Base-by-base conservation (phyloP, 208 protist genomes). In the Borovskyia barvae region DNA sequence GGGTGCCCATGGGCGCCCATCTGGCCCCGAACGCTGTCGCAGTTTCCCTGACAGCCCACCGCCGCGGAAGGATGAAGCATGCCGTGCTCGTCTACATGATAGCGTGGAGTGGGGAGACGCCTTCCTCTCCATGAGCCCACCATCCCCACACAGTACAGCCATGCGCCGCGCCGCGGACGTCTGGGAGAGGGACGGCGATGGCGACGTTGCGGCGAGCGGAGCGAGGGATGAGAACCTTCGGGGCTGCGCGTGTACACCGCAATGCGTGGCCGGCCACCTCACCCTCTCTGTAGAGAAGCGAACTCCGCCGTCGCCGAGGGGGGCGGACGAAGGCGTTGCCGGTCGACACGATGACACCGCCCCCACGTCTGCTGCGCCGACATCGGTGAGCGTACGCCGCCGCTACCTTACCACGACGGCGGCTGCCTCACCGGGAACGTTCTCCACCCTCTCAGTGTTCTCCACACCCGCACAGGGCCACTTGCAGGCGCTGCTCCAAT, bases 61-160 rank as follows among this genome's bases (percentile, higher is more conserved):
- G n/a, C n/a, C n/a, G n/a, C n/a, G n/a, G n/a, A n/a, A n/a, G n/a
- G n/a, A n/a, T n/a, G n/a, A n/a, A n/a, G n/a, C n/a, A n/a, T n/a
- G n/a, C n/a, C n/a, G n/a, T n/a, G n/a, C n/a, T 1, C 29, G 40
- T 15, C 14, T 20, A 17, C n/a, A n/a, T 4, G 30, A 61, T n/a
- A n/a, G 33, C 1, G 46, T 32, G 20, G 42, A 43, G 3, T 3
- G 20, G 20, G 14, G 14, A 2, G 29, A 32, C 0, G 45, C 36
- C 12, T 69, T 54, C 43, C 47, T 46, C 24, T 69, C 63, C 17
- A 62, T 54, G 7, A 69, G 63, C 17, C 63, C 63, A 9, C 63
- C 63, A 6, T 69, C 63, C n/a, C 53, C 54, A 1, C 53, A 46
- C 26, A 51, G 37, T 14, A 69, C 63, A 0, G 63, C 63, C 28